These are phyloP conservation scores for Apium graveolens DNA, from an alignment of 129 eudicot species.

Conservation along the genomic window DNA sequence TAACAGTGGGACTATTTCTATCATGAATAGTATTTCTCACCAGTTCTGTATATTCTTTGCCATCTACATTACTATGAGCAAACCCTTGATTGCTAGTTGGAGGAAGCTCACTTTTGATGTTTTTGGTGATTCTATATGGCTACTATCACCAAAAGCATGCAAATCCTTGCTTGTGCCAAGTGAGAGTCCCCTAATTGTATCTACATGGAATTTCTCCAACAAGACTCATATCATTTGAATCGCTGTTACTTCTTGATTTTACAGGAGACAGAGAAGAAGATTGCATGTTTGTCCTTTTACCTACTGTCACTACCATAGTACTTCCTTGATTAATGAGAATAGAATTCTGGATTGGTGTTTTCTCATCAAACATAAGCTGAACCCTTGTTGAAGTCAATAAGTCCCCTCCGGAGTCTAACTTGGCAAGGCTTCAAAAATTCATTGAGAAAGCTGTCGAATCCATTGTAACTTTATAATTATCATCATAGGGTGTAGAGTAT, in stretches of 20 bases:
- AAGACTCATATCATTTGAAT: conserved; percentile 82
- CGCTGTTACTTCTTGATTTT: conserved; percentile 26
- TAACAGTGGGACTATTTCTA: conserved; percentile 15
- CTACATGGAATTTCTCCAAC: conserved; percentile 46
- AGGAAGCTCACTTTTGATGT: too few relatives aligned
- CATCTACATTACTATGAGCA: conserved; percentile 21
- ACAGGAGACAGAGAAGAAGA: conserved; percentile 28
- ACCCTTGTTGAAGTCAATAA: conserved; percentile 57
- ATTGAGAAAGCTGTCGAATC: too few relatives aligned
- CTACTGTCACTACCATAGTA: conserved; percentile 56
- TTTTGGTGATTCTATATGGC: conserved; percentile 28
- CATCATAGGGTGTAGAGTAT: too few relatives aligned
- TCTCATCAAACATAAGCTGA: conserved; percentile 64
- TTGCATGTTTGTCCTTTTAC: conserved; percentile 28
- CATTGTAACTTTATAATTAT: too few relatives aligned
- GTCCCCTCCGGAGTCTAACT: too few relatives aligned
- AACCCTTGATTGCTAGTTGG: conserved; percentile 18
- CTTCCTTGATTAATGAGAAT: too few relatives aligned
- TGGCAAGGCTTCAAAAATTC: too few relatives aligned
- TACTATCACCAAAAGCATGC: conserved; percentile 20
- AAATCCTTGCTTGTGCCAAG: conserved; percentile 52
- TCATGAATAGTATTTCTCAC: conserved; percentile 15
- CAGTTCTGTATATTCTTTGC: conserved; percentile 17
- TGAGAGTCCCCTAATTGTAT: conserved; percentile 60
- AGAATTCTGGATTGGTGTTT: conserved; percentile 55